These are phyloP conservation scores for Colletotrichum endophyticum DNA, from an alignment of 2,329 filamentous ascomycete species.

Conservation along the genomic window DNA sequence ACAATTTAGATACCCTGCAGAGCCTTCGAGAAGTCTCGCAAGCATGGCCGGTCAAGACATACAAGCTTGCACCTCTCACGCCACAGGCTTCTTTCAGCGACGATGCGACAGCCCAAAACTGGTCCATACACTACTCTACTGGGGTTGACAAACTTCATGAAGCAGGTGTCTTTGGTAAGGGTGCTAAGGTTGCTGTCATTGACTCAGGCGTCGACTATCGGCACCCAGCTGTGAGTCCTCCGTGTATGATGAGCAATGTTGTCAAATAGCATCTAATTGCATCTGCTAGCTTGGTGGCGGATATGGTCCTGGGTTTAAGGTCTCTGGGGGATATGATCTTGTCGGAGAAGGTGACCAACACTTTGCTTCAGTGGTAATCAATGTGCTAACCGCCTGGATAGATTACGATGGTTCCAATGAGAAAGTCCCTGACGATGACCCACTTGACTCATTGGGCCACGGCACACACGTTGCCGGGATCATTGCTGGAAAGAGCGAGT, in stretches of 20 bases:
- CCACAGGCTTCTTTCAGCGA: constrained; percentile 17
- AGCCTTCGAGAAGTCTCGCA: constrained; percentile 12
- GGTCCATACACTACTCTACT: constrained; percentile 28
- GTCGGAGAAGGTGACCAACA: constrained; percentile 22
- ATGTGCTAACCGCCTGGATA: not conserved
- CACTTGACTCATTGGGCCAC: constrained; percentile 25
- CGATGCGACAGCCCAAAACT: constrained; percentile 29
- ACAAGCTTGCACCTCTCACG: constrained; percentile 20
- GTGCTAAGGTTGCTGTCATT: constrained; percentile 21
- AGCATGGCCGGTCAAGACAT: constrained; percentile 27
- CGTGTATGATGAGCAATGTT: too few species aligned
- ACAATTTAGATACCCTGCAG: constrained; percentile 37
- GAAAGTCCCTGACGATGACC: constrained; percentile 25
- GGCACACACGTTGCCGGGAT: constrained; percentile 31
- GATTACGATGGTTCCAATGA: constrained; percentile 14
- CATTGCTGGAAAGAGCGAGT: constrained; percentile 25
- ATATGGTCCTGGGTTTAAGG: constrained; percentile 25
- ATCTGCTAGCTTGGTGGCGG: constrained; percentile 30
- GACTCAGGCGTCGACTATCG: constrained; percentile 24
- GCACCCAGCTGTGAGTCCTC: constrained; percentile 14
- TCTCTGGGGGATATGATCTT: constrained; percentile 27
- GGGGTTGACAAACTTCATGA: constrained; percentile 23
- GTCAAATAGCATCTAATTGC: not conserved
- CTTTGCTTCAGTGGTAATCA: accelerated
- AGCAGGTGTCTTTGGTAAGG: constrained; percentile 20